Evolutionary conservation across 345 rosid genomes (phyloP).

Genomic region (Linum tenue): DNA sequence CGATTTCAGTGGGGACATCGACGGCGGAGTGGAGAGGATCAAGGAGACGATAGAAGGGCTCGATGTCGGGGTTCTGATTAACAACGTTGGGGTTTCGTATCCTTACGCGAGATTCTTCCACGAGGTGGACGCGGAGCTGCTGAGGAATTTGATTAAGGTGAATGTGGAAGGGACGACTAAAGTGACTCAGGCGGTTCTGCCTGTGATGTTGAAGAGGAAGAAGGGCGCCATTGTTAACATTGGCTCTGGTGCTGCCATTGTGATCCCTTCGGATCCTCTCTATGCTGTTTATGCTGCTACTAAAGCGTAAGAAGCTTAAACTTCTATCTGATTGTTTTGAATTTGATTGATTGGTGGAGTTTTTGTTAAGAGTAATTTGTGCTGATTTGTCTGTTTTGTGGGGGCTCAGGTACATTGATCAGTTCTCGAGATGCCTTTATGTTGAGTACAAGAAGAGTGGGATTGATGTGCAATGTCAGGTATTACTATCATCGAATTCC

Average conservation of each 20-base stretch:
- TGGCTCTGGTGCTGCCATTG: constrained; percentile 88
- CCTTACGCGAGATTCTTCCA: constrained; percentile 93
- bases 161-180: constrained; percentile 91
- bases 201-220: constrained; percentile 76
- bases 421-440: constrained; percentile 76
- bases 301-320: constrained; percentile 53
- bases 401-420: constrained; percentile 67
- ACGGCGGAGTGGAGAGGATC: constrained; percentile 58
- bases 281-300: constrained; percentile 86
- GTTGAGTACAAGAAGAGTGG: constrained; percentile 87
- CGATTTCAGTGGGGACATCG: constrained; percentile 79
- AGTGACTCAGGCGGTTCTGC: constrained; percentile 78
- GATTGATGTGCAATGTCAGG: constrained; percentile 51
- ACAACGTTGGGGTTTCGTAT: constrained; percentile 86
- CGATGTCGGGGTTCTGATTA: constrained; percentile 76
- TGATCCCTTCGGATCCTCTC: constrained; percentile 92
- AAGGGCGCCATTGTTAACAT: constrained; percentile 84
- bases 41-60: constrained; percentile 56
- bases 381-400: neutral
- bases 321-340: neutral
- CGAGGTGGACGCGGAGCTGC: constrained; percentile 64
- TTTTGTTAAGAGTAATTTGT: neutral
- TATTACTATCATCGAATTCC: neutral
- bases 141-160: constrained; percentile 54
- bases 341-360: neutral